Base-by-base conservation (phyloP, 441 rosid genomes). In the Populus trichocarpa region DNA sequence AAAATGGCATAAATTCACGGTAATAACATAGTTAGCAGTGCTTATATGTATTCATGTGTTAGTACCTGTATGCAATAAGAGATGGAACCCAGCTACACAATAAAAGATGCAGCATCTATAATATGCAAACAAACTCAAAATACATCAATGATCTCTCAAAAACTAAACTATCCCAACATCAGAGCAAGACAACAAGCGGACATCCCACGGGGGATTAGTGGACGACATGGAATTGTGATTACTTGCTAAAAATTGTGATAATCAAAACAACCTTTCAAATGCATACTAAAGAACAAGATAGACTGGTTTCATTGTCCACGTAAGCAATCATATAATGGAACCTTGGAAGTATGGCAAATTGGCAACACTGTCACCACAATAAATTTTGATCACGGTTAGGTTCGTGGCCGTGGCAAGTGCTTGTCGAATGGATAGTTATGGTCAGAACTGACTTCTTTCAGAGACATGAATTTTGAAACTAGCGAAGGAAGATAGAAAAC, bases 401-500 rank as follows among this genome's bases (percentile, higher is more conserved):
- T 46, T 50, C 26, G 18, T 14, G 18, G 67, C 35, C 25, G 71
- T 72, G 35, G 26, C 50, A 78, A 14, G 13, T 10, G 69, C 18
- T 36, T 36, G n/a, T 23, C n/a, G 22, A 67, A 22, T 23, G n/a
- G 42, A 64, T 64, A 71, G 57, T 53, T 38, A 22, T 40, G 33
- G 66, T 70, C 61, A 75, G 61, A 18, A 16, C 22, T 30, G 18
- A 72, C 53, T 74, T 75, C 78, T 75, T 74, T 73, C 28, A 66
- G 25, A 14, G 76, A 16, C 35, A 74, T 22, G 18, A 25, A 73
- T 25, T 73, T 25, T 33, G 69, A 53, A 74, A 77, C 33, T 2
- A 26, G 18, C 13, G 16, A 42, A 35, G 68, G 82, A 57, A 78
- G 57, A 67, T 22, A 82, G 79, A 77, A 68, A 53, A 87, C 94